Percentiles rank a stretch among this genome's conserved stretches.
phyloP scores from a whole-genome alignment of 768 basidiomycete genomes.

The Tricholoma sp. region DNA sequence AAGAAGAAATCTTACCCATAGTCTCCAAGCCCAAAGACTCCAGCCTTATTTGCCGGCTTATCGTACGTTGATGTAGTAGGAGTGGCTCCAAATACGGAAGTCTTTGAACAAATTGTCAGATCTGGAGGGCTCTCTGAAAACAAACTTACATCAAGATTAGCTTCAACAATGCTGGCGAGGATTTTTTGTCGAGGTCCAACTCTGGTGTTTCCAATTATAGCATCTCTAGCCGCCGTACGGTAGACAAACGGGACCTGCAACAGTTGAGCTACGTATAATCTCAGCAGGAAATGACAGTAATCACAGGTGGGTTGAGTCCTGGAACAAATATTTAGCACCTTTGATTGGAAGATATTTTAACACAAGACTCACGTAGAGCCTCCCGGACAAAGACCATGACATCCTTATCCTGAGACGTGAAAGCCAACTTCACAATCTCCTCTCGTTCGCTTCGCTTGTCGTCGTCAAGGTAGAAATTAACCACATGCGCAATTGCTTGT shows the following conservation, averaged over 20 bases:
- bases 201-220: constrained; percentile 18
- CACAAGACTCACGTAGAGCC: constrained; percentile 36
- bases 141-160: constrained; percentile 35
- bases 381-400: constrained; percentile 41
- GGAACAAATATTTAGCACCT: background rate
- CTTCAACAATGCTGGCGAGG: constrained; percentile 32
- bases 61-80: constrained; percentile 16
- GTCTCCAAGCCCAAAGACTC: constrained; percentile 28
- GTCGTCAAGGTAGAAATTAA: constrained; percentile 55
- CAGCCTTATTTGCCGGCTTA: constrained; percentile 18
- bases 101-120: constrained; percentile 14
- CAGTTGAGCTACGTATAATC: background rate
- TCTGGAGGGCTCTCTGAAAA: background rate
- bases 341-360: background rate
- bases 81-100: constrained; percentile 18
- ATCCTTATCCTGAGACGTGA: constrained; percentile 18
- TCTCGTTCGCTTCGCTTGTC: constrained; percentile 28
- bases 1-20: constrained; percentile 21
- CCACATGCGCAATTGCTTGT: constrained; percentile 46
- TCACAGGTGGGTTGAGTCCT: constrained; percentile 32
- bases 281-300: background rate
- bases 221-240: constrained; percentile 28
- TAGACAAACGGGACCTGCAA: constrained; percentile 37
- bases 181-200: constrained; percentile 27
- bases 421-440: constrained; percentile 34